These are phyloP conservation scores for Fusarium buxicola DNA, from an alignment of 2,329 filamentous ascomycete species.

Conservation along the genomic window DNA sequence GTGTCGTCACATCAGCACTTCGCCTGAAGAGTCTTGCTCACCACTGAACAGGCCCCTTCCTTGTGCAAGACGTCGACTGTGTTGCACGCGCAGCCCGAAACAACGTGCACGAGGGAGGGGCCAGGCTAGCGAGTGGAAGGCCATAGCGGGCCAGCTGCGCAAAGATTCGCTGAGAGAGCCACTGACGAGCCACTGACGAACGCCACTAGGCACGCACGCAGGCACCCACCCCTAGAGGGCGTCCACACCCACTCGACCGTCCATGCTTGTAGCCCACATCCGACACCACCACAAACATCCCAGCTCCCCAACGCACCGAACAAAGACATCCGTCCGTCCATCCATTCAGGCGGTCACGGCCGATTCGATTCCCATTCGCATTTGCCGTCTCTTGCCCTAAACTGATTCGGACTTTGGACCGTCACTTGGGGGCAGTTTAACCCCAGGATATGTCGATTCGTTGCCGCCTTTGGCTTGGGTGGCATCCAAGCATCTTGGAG, in stretches of 20 bases:
- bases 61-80: slow-evolving; percentile 34
- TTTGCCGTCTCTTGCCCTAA: slow-evolving; percentile 24
- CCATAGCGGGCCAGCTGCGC: slow-evolving; percentile 37
- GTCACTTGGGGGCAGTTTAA: slow-evolving; percentile 8
- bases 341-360: slow-evolving; percentile 25
- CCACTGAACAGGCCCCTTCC: slow-evolving; percentile 31
- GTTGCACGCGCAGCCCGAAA: slow-evolving; percentile 38
- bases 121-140: slow-evolving; percentile 29
- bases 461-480: slow-evolving; percentile 25
- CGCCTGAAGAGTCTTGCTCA: slow-evolving; percentile 15
- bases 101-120: slow-evolving; percentile 39
- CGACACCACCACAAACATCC: slow-evolving; percentile 43
- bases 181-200: slow-evolving; percentile 34
- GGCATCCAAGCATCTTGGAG: slow-evolving; percentile 13
- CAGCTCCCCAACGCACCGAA: slow-evolving; percentile 36
- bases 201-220: slow-evolving; percentile 18
- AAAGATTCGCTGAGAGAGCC: slow-evolving; percentile 36
- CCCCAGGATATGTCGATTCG: slow-evolving; percentile 23
- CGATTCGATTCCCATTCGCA: slow-evolving; percentile 27
- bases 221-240: slow-evolving; percentile 17
- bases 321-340: slow-evolving; percentile 39
- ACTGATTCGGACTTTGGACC: slow-evolving; percentile 31
- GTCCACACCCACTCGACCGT: slow-evolving; percentile 35
- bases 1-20: slow-evolving; percentile 21
- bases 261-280: slow-evolving; percentile 34